Base-by-base conservation (phyloP, 176 grass and related monocot genomes). In the Olyra latifolia region DNA sequence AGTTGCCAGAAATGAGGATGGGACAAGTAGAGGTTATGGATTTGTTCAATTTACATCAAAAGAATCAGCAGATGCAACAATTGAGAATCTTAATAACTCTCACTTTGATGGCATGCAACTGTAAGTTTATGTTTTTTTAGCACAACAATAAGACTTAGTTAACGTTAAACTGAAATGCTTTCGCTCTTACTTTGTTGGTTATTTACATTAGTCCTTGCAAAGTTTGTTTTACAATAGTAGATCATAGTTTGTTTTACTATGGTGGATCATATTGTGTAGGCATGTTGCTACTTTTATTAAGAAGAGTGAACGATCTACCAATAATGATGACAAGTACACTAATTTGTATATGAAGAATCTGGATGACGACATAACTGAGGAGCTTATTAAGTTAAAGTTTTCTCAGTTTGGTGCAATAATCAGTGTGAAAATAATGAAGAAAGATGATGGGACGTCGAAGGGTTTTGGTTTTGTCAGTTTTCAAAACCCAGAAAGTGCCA, bases 301-400 rank as follows among this genome's bases (percentile, higher is more conserved):
- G 65, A 94, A 87, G 80, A 93, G 86, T 68, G 91, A 90, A 59
- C 77, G 83, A 1, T 52, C 80, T 25, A 3, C 55, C 8, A 79
- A 66, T 27, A 86, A 61, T 67, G 90, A 98, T 60, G 89, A 73
- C 20, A 93, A 85, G 39, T 94, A 87, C 47, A 94, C 92, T 61
- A 97, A 93, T 45, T 63, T 98, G 7, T 98, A 98, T 43, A 95
- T 95, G 88, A 98, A 98, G 81, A 94, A 98, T 69, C 43, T 98
- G 16, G 92, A 98, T 42, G 64, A 86, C 10, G 88, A 94, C 81
- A 94, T 98, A 74, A 98, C 88, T 3, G 87, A 87, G 40, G 86
- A 98, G 41, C 86, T 90, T 69, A 88, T 98, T 67, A 87, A 82
- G 38, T 60, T 87, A 17, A 95, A 98, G 58, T 94, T 98, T 65